These are phyloP conservation scores for Globisporangium barbulae DNA, from an alignment of 352 stramenopile genomes.

Conservation along the genomic window DNA sequence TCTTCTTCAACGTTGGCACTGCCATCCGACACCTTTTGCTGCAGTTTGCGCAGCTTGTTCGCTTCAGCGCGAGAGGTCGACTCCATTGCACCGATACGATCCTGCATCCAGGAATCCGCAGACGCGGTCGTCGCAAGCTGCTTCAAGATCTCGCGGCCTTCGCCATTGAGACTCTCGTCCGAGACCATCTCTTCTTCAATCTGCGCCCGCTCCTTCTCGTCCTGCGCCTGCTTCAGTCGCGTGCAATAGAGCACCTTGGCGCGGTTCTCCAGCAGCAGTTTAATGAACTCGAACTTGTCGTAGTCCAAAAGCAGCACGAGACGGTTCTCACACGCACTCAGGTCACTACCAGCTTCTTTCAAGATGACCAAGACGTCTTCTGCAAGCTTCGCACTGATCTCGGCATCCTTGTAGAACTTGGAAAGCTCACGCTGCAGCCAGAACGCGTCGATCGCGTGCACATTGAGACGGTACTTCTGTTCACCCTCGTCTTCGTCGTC, in stretches of 20 bases:
- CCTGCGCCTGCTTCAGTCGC: constrained; percentile 95
- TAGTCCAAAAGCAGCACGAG: constrained; percentile 97
- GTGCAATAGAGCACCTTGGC: constrained; percentile 97
- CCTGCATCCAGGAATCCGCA: constrained; percentile 94
- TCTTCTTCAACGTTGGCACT: constrained; percentile 29
- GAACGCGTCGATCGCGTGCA: constrained; percentile 98
- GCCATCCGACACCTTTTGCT: constrained; percentile 32
- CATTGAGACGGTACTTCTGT: constrained; percentile 79
- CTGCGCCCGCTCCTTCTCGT: constrained; percentile 84
- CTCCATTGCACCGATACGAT: constrained; percentile 86
- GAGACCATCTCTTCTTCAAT: constrained; percentile 90
- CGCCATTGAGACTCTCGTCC: constrained; percentile 84
- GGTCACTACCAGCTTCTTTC: constrained; percentile 56
- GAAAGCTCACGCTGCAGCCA: constrained; percentile 97
- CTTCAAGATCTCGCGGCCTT: constrained; percentile 88
- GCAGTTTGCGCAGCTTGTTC: constrained; percentile 76
- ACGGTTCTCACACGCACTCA: constrained; percentile 95
- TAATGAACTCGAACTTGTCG: constrained; percentile 99
- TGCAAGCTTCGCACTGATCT: constrained; percentile 90
- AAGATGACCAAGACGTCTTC: constrained; percentile 88
- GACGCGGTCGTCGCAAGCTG: constrained; percentile 87
- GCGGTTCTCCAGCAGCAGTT: constrained; percentile 95
- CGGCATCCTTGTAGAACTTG: constrained; percentile 95
- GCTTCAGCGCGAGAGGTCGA: constrained; percentile 79
- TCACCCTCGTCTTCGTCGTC: constrained; percentile 66